Evolutionary conservation across 345 rosid genomes (phyloP), one percentile per base, ranked within the genome.

Genomic region (Isatis tinctoria): DNA sequence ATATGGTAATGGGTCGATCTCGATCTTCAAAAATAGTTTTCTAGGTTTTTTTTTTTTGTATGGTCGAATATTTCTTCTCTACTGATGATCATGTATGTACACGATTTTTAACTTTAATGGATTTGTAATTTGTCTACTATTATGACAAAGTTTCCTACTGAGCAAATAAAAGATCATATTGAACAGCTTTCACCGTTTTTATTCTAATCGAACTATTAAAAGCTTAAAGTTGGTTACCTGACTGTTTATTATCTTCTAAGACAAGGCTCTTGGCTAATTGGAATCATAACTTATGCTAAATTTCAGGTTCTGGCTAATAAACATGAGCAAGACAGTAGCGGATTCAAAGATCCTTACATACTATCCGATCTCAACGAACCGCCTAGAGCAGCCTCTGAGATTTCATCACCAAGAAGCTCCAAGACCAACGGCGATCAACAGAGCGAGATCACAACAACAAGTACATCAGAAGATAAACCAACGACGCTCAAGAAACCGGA

Each of bases 401-500:
- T 48, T 73, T 79, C 85, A 59, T 76, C 84, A 16, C 66, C 66
- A 53, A 66, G 79, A 64, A 77, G 73, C 68, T 73, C 78, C 13
- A 76, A 75, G 69, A 82, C 73, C 74, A 67, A 74, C 11, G 12
- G 53, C 14, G 85, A 59, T 73, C 87, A 83, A 53, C 84, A 79
- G 32, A 75, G 84, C 40, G 90, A 83, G 61, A 72, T 75, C 68
- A 74, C 78, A 67, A 68, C 78, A 59, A 67, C 81, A 24, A 84
- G 77, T 74, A 65, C 84, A 68, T 10, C 87, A 53, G 53, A 77
- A 75, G 74, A 69, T 5, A 75, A 52, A 69, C 40, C 74, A 47
- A 84, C 83, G 4, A 30, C 83, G 18, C 66, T 65, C 67, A 86
- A 83, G 82, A 90, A 85, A 66, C 96, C 91, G 0, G 93, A 88